These are phyloP conservation scores for Cladophialophora exuberans DNA, from an alignment of 2,329 filamentous ascomycete genomes.

Conservation along the genomic window DNA sequence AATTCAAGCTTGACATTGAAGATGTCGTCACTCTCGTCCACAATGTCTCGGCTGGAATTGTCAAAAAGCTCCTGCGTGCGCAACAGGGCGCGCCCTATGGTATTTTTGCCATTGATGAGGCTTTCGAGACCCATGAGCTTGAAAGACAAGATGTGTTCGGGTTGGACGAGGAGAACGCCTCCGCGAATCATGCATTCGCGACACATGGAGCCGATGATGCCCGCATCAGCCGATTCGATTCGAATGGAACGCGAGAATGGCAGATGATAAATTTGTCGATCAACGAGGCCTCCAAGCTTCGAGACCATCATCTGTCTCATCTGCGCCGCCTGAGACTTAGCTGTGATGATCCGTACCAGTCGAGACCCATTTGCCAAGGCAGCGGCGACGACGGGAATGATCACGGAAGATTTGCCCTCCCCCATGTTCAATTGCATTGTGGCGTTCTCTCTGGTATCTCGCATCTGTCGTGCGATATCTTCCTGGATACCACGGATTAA, in stretches of 20 bases:
- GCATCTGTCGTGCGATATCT: conserved; percentile 62
- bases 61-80: conserved; percentile 52
- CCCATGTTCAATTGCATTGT: conserved; percentile 74
- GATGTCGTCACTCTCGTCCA: conserved; percentile 69
- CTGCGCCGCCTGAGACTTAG: conserved; percentile 63
- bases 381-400: conserved; percentile 65
- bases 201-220: conserved; percentile 44
- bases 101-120: conserved; percentile 38
- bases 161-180: conserved; percentile 64
- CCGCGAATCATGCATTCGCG: conserved; percentile 53
- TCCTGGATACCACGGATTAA: conserved; percentile 64
- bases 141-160: conserved; percentile 67
- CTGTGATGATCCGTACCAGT: conserved; percentile 62
- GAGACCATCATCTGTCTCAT: conserved; percentile 60
- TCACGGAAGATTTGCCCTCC: conserved; percentile 70
- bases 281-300: conserved; percentile 49
- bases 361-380: conserved; percentile 54
- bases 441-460: conserved; percentile 47
- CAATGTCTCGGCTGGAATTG: conserved; percentile 55
- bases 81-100: conserved; percentile 43
- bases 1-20: conserved; percentile 65
- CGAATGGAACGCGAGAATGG: conserved; percentile 50
- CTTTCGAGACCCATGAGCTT: conserved; percentile 64
- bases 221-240: conserved; percentile 39
- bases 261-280: conserved; percentile 49